Conservation (phyloP, 441 rosid genomes). For the Euphorbia corollata region DNA sequence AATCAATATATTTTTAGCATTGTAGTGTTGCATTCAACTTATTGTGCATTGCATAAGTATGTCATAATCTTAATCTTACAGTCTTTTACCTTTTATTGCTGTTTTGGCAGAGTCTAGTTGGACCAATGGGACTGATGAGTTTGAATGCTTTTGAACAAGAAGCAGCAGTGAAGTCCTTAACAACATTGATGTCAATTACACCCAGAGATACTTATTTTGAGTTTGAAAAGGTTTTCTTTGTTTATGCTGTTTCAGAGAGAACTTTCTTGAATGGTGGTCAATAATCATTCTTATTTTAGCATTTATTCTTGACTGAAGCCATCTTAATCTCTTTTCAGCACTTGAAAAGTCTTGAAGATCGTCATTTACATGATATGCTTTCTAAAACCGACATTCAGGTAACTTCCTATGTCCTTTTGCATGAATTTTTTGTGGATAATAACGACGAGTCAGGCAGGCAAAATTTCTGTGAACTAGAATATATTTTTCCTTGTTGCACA, state of each 20-base stretch:
- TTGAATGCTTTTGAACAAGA: constrained; percentile 53
- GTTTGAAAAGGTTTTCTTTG: constrained; percentile 64
- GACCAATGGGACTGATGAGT: constrained; percentile 79
- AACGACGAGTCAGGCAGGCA: neutral
- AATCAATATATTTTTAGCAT: too few species aligned
- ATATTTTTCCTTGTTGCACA: neutral
- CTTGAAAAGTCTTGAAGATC: constrained; percentile 62
- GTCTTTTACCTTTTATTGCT: constrained; percentile 8
- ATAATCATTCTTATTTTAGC: constrained; percentile 1
- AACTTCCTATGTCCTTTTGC: constrained; percentile 12
- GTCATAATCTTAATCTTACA: constrained; percentile 4
- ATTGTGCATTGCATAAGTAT: neutral
- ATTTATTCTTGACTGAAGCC: constrained; percentile 17
- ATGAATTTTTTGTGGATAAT: constrained; percentile 1
- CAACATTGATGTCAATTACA: constrained; percentile 73
- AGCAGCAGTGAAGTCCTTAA: constrained; percentile 69
- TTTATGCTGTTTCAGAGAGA: neutral
- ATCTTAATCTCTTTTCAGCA: constrained; percentile 43
- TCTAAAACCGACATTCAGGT: constrained; percentile 81
- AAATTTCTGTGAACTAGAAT: neutral
- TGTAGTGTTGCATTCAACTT: neutral
- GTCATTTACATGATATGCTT: constrained; percentile 70
- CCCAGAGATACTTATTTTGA: constrained; percentile 66
- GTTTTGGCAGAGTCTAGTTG: constrained; percentile 55
- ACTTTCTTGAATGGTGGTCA: neutral